Base-by-base conservation (phyloP, 2,329 filamentous ascomycete species). In the Colletotrichum echinochloae region DNA sequence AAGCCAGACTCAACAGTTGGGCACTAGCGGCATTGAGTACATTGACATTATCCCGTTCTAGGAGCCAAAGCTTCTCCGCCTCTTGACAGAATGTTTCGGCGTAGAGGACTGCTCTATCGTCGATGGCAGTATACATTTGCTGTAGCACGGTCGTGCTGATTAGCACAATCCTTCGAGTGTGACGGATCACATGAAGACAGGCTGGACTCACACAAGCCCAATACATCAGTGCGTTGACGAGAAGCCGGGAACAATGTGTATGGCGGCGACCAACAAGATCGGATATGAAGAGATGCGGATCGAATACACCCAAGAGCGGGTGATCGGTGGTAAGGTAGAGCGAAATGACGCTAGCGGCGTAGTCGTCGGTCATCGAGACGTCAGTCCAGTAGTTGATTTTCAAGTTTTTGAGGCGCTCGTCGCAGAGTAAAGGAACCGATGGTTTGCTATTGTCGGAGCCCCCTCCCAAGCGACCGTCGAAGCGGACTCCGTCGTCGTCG, bases 321-420 rank as follows among this genome's bases (percentile, higher is more conserved):
- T 82, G 79, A 16, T 83, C 81, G 1, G 80, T 82, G 60, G 76
- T 73, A 6, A 82, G 68, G 51, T 82, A 82, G 1, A 79, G 66
- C 2, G 80, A 82, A n/a, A 82, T 79, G 28, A 75, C 72, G 14
- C 73, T 75, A 2, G 76, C 77, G n/a, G 79, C 78, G 16, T 79
- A 67, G 6, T 78, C 74, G 54, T 78, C 74, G 0, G 74, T 54
- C 6, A 82, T 72, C 7, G 69, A 46, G 6, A 81, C 75, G 33
- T 78, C 68, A 18, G 82, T 81, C 82, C 82, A 81, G 65, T 76
- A 75, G 14, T 63, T 35, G 41, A 83, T 78, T 3, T 77, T 60
- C 1, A 82, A 71, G 1, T 73, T 26, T 4, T 59, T 57, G 1
- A 82, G 73, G 14, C 77, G 76, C n/a, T 75, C 48, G 52, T 80